Evolutionary conservation across 1,284 basidiomycete species (phyloP).

Genomic region (Stygiomarasmius scandens): DNA sequence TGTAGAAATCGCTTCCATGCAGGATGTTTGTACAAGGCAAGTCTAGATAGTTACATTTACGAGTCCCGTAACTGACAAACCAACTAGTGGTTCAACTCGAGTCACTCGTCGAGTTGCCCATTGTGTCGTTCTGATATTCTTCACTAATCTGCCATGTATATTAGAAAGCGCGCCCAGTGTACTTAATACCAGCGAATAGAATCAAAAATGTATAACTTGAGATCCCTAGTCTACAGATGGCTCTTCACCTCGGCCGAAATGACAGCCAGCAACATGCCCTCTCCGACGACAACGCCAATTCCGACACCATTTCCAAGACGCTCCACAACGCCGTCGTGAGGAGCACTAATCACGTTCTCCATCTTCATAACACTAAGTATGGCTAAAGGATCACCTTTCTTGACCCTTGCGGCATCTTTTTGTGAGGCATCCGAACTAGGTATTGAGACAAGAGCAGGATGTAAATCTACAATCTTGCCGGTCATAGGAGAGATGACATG

Average conservation of each 20-base stretch:
- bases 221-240: not conserved
- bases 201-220: too few species aligned
- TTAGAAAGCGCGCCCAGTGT: conserved; percentile 27
- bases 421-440: not conserved
- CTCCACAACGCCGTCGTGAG: conserved; percentile 30
- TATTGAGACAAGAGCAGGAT: conserved; percentile 29
- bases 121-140: conserved; percentile 85
- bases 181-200: too few species aligned
- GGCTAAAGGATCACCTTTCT: conserved; percentile 36
- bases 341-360: conserved; percentile 38
- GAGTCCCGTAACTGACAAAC: conserved; percentile 10
- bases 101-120: conserved; percentile 89
- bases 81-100: conserved; percentile 86
- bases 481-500: conserved; percentile 40
- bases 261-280: conserved; percentile 23
- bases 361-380: conserved; percentile 48
- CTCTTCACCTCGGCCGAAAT: conserved; percentile 7
- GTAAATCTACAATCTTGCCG: conserved; percentile 44
- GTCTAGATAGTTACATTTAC: conserved; percentile 17
- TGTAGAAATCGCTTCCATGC: conserved; percentile 97
- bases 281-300: conserved; percentile 33
- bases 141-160: not conserved
- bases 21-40: conserved; percentile 86
- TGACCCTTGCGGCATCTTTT: conserved; percentile 19
- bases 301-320: conserved; percentile 34